These are phyloP conservation scores for Salvia miltiorrhiza DNA, from an alignment of 257 asterid genomes.

Conservation along the genomic window DNA sequence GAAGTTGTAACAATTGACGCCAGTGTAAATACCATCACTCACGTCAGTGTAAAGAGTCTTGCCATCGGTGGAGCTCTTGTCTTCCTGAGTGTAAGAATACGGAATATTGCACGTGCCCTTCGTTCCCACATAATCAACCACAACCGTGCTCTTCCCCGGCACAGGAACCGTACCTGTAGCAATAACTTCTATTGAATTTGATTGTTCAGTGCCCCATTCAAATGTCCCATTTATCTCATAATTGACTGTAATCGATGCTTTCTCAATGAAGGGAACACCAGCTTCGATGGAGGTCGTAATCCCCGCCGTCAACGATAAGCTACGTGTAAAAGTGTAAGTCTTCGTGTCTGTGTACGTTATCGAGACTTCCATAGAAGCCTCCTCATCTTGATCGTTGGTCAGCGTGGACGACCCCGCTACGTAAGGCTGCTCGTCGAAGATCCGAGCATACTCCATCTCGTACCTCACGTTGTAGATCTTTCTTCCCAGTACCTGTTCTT, in stretches of 20 bases:
- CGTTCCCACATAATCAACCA: not conserved
- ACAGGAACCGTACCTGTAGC: not conserved
- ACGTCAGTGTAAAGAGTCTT: too few species aligned
- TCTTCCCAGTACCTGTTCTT: not conserved
- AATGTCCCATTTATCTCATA: not conserved
- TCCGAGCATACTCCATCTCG: not conserved
- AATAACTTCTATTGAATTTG: not conserved
- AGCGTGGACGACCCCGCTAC: not conserved
- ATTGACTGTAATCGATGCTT: not conserved
- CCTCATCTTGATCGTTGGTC: not conserved
- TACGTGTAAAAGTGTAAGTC: not conserved
- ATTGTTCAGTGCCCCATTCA: not conserved
- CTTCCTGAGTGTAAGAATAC: too few species aligned
- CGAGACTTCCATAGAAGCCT: not conserved
- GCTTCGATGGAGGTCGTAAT: not conserved
- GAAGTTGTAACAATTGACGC: too few species aligned
- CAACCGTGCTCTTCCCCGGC: not conserved
- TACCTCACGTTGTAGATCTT: not conserved
- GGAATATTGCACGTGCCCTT: not conserved
- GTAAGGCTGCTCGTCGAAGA: not conserved
- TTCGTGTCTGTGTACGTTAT: not conserved
- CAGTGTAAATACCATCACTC: too few species aligned
- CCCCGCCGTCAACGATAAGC: not conserved
- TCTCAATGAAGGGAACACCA: not conserved
- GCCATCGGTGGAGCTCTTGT: not conserved